Evolutionary conservation across 2,329 filamentous ascomycete species (phyloP), one percentile per base, ranked within the genome.

Genomic region (Claviceps sp.): DNA sequence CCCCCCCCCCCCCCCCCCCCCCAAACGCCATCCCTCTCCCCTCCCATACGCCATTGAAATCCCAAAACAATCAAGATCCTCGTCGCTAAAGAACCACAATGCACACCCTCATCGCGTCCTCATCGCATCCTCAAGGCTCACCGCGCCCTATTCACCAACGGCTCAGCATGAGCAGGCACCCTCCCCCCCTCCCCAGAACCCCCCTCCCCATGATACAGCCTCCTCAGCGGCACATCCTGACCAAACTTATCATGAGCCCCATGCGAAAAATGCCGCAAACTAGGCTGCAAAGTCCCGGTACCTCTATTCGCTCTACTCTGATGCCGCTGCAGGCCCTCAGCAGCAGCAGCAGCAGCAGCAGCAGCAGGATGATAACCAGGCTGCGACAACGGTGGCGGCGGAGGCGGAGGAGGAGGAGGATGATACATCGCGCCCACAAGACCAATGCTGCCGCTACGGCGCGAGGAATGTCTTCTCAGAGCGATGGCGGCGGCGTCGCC

Each of bases 91-190:
- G 29, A 34, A 34, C 8, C n/a, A n/a, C n/a, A n/a, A n/a, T n/a
- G n/a, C 2, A 29, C 8, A 9, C 26, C 26, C 26, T 29, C 26
- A 2, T 11, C 29, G 4, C 9, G 1, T 9, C 9, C 29, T 11
- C 29, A 34, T 34, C 9, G 4, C 9, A 9, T 42, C n/a, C 38
- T 11, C 38, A 17, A 16, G 16, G 17, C 11, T 48, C 47, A 61
- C 45, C 56, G 55, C 14, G 64, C 65, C 8, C 58, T 60, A 45
- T 62, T 61, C 20, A 66, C 64, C 22, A 67, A 54, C 39, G 64
- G 64, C 49, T 64, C 64, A 8, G 57, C 52, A 14, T 64, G 64
- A 8, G 57, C 52, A 14, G 57, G 59, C 16, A 58, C 57, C 5
- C 58, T 52, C 5, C 47, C 7, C 20, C 45, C 47, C 8, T 38